A percentile compares a stretch with the other conserved stretches of the same genome.
Conservation (phyloP, 306 rosid genomes). For the Quercus engelmannii region DNA sequence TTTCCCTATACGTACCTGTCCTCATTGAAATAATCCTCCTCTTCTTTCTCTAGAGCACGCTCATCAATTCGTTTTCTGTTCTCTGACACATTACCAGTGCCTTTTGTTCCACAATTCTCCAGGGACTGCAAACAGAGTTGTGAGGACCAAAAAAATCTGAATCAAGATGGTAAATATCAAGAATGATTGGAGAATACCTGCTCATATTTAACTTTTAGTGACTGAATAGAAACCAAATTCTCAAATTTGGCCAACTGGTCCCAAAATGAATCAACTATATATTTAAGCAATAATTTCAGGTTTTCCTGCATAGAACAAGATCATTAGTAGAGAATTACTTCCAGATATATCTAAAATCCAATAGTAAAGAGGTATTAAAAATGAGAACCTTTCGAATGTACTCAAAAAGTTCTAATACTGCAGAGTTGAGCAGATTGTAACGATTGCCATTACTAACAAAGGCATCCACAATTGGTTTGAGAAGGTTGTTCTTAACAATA, state of each 20-base stretch:
- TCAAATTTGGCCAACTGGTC: constrained; percentile 71
- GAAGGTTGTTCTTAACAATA: constrained; percentile 72
- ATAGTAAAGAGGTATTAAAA: constrained; percentile 14
- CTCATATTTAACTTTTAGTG: constrained; percentile 84
- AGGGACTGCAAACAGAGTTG: constrained; percentile 55
- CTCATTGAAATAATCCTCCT: constrained; percentile 87
- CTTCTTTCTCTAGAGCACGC: constrained; percentile 89
- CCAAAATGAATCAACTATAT: constrained; percentile 85
- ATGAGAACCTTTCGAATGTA: constrained; percentile 68
- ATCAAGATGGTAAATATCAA: background rate
- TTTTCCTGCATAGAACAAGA: constrained; percentile 60
- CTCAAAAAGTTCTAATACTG: constrained; percentile 88
- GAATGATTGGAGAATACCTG: constrained; percentile 52
- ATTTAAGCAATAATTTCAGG: constrained; percentile 57
- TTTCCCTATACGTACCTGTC: constrained; percentile 55
- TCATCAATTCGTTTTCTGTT: constrained; percentile 77
- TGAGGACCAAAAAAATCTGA: constrained; percentile 12
- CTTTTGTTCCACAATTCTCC: constrained; percentile 66
- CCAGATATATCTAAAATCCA: constrained; percentile 14
- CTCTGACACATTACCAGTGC: constrained; percentile 45
- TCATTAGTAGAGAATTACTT: constrained; percentile 4
- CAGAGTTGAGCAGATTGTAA: constrained; percentile 89
- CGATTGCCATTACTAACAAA: constrained; percentile 89
- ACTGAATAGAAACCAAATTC: constrained; percentile 51
- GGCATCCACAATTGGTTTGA: constrained; percentile 75